A percentile compares a stretch with the other conserved stretches of the same genome.
phyloP scores from a whole-genome alignment of 164 flowering plant genomes.

The Magnolia changhungtana region DNA sequence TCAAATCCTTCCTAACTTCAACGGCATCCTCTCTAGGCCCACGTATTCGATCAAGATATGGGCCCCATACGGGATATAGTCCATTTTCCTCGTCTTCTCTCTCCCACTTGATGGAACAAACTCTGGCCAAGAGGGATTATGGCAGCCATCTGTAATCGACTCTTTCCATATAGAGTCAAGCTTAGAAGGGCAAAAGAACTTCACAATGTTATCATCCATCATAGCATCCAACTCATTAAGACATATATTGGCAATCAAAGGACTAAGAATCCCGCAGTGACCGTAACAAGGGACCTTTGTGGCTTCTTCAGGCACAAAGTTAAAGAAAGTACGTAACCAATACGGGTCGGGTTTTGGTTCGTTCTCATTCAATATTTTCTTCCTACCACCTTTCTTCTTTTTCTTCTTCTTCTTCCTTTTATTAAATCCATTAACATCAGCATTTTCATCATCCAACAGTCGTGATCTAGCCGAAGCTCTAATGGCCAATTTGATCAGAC shows the following conservation, averaged over 20 bases:
- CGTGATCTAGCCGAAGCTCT: no score
- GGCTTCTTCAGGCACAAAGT: slow-evolving; percentile 88
- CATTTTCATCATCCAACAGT: slow-evolving; percentile 7
- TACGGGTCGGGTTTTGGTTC: slow-evolving; percentile 96
- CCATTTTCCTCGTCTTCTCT: no score
- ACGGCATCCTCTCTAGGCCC: no score
- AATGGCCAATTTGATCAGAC: no score
- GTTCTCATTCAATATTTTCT: slow-evolving; percentile 60
- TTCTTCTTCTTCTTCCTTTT: slow-evolving; percentile 36
- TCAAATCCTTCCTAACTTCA: no score
- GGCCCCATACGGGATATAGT: no score
- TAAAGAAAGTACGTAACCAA: slow-evolving; percentile 84
- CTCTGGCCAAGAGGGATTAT: no score
- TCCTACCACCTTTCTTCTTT: slow-evolving; percentile 48
- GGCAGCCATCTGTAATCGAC: no score
- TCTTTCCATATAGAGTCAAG: slow-evolving; percentile 77
- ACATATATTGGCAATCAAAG: slow-evolving; percentile 78
- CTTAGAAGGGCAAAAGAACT: slow-evolving; percentile 64
- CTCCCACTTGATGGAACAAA: no score
- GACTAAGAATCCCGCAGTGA: slow-evolving; percentile 83
- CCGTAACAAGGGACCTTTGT: slow-evolving; percentile 76
- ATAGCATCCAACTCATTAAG: slow-evolving; percentile 73
- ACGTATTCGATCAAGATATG: no score
- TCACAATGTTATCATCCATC: slow-evolving; percentile 74
- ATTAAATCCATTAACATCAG: slow-evolving; percentile 10